Conservation (phyloP, 2,329 filamentous ascomycete genomes). For the Blumeria graminis region DNA sequence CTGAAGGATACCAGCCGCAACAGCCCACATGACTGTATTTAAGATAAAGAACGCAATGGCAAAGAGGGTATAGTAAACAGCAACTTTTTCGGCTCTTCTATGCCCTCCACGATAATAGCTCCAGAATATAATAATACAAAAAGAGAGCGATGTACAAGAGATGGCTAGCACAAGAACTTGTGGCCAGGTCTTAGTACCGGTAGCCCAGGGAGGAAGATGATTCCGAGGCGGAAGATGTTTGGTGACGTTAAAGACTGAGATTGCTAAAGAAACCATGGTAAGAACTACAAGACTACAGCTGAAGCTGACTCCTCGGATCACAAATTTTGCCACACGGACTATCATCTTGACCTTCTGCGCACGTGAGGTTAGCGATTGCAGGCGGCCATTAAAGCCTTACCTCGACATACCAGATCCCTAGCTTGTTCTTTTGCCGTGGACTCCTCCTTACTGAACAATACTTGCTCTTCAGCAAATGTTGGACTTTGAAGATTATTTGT, state of each 20-base stretch:
- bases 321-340: constrained; percentile 79
- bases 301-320: constrained; percentile 90
- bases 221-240: constrained; percentile 50
- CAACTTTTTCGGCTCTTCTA: constrained; percentile 69
- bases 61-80: constrained; percentile 88
- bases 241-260: constrained; percentile 82
- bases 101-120: constrained; percentile 81
- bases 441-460: constrained; percentile 64
- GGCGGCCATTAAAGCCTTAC: constrained; percentile 16
- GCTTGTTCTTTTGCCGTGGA: constrained; percentile 68
- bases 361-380: constrained; percentile 16
- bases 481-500: constrained; percentile 75
- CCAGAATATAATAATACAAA: constrained; percentile 59
- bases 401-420: constrained; percentile 57
- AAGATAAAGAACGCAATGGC: constrained; percentile 84
- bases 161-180: constrained; percentile 64
- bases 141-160: constrained; percentile 53
- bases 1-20: constrained; percentile 68
- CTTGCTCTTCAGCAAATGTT: constrained; percentile 71
- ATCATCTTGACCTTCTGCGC: constrained; percentile 71
- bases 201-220: constrained; percentile 64
- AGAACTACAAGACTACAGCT: constrained; percentile 90
- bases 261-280: constrained; percentile 67
- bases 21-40: constrained; percentile 76
- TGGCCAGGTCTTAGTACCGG: constrained; percentile 61